phyloP scores from a whole-genome alignment of 805 yeast species.

The Schizosaccharomyces japonicus region DNA sequence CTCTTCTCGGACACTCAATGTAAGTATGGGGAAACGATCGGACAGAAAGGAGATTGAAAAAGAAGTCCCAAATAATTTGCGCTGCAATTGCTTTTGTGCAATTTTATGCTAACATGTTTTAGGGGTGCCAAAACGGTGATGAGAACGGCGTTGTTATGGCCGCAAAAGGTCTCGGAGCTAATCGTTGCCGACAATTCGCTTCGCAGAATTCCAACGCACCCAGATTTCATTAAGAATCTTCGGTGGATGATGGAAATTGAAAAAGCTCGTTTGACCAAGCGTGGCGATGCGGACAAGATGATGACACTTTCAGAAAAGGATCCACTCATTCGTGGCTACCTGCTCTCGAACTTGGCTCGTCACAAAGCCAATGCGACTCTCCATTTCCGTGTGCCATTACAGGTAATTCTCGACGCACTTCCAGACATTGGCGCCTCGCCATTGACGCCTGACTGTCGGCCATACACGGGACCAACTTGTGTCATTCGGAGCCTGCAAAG shows the following conservation, averaged over 20 bases:
- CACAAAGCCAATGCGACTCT: conserved; percentile 18
- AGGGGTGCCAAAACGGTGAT: conserved; percentile 91
- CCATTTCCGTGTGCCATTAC: conserved; percentile 44
- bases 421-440: conserved; percentile 61
- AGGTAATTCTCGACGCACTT: conserved; percentile 38
- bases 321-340: conserved; percentile 36
- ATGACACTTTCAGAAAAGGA: not conserved
- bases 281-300: not conserved
- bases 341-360: conserved; percentile 42
- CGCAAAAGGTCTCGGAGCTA: conserved; percentile 34
- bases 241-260: conserved; percentile 36
- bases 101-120: not conserved
- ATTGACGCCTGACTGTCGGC: conserved; percentile 26
- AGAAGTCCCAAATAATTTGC: too few species aligned
- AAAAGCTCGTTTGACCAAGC: conserved; percentile 6
- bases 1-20: conserved; percentile 23
- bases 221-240: conserved; percentile 47
- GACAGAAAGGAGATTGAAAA: too few species aligned
- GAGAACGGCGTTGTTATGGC: conserved; percentile 54
- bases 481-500: conserved; percentile 63
- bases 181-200: conserved; percentile 72
- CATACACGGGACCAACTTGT: conserved; percentile 50
- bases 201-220: too few species aligned
- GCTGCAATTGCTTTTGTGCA: not conserved
- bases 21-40: not conserved